These are phyloP conservation scores for Tilletia caries DNA, from an alignment of 1,284 basidiomycete species.

Conservation along the genomic window DNA sequence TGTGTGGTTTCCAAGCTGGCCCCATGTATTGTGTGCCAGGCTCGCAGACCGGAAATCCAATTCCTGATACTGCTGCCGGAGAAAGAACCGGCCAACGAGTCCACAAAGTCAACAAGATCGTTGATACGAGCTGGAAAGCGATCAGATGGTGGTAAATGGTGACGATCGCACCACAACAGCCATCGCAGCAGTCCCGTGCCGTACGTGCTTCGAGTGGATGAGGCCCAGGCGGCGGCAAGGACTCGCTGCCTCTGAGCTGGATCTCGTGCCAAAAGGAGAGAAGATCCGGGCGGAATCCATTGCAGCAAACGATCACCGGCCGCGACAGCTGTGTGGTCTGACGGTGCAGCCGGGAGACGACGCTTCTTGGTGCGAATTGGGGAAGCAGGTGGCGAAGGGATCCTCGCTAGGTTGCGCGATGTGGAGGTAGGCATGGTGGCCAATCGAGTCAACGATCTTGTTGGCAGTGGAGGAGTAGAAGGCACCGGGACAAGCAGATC, in stretches of 20 bases:
- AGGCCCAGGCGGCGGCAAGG: background rate
- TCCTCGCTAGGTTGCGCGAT: too few species aligned
- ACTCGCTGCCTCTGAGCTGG: background rate
- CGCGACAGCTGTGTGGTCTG: background rate
- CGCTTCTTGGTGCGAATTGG: too few species aligned
- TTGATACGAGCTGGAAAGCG: background rate
- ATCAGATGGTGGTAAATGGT: background rate
- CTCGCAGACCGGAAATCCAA: background rate
- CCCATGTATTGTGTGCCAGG: background rate
- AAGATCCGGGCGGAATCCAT: background rate
- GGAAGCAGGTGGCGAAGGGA: too few species aligned
- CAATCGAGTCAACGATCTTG: too few species aligned
- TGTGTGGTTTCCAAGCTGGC: background rate
- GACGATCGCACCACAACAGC: background rate
- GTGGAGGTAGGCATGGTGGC: too few species aligned
- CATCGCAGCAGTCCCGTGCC: background rate
- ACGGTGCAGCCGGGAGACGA: too few species aligned
- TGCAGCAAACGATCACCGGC: background rate
- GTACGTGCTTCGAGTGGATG: background rate
- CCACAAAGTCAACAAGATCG: background rate
- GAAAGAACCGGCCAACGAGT: background rate
- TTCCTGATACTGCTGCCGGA: background rate
- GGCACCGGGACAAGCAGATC: too few species aligned
- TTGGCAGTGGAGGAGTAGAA: too few species aligned
- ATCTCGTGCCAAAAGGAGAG: background rate